phyloP scores from a whole-genome alignment of 495 filamentous ascomycete species.

The Neurospora sp. region DNA sequence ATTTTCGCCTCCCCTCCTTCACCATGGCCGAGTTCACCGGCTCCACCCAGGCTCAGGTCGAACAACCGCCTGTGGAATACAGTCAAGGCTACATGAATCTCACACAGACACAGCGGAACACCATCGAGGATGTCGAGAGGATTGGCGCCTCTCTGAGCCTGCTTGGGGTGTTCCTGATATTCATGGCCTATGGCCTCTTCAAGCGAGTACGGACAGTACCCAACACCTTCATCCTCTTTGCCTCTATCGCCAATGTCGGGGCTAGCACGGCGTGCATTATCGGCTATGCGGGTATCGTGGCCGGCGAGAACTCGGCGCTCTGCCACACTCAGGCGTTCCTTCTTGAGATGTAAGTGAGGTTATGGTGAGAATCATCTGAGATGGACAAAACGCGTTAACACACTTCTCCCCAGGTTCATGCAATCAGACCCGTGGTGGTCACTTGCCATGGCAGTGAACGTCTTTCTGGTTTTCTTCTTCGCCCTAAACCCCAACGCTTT shows the following conservation, averaged over 20 bases:
- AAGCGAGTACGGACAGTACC: conserved; percentile 61
- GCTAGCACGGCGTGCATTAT: conserved; percentile 71
- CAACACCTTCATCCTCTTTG: conserved; percentile 75
- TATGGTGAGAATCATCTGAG: background rate
- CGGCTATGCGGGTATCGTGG: conserved; percentile 41
- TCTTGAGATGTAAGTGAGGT: conserved; percentile 43
- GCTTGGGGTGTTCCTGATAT: conserved; percentile 56
- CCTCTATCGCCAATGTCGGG: conserved; percentile 71
- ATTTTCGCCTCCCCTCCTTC: background rate
- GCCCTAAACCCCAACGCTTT: conserved; percentile 56
- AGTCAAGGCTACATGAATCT: conserved; percentile 22
- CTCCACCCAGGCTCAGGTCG: background rate
- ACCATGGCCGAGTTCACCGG: background rate
- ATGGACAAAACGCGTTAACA: background rate
- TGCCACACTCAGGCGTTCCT: conserved; percentile 74
- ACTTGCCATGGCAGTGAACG: conserved; percentile 76
- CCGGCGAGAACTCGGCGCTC: conserved; percentile 42
- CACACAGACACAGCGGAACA: conserved; percentile 16
- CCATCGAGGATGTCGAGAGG: conserved; percentile 34
- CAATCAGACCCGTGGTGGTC: conserved; percentile 50
- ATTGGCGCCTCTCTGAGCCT: conserved; percentile 51
- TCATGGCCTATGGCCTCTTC: conserved; percentile 55
- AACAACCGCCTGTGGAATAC: background rate
- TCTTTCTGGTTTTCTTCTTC: conserved; percentile 75
- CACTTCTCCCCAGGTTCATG: conserved; percentile 37